Evolutionary conservation across 257 asterid genomes (phyloP).

Genomic region (Penstemon eatonii): DNA sequence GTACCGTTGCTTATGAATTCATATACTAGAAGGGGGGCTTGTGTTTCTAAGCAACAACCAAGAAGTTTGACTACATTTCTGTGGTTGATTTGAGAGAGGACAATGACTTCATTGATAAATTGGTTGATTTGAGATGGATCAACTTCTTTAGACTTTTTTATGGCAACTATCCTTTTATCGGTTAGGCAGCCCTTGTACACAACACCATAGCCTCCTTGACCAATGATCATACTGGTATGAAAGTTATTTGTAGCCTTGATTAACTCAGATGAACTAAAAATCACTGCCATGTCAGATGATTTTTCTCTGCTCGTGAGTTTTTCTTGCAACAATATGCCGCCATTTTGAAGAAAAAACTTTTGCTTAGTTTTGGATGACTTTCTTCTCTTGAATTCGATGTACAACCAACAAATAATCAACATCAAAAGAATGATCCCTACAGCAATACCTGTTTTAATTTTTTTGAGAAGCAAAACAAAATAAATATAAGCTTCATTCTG

Average conservation of each 20-base stretch:
- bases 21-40: conserved; percentile 30
- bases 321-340: conserved; percentile 11
- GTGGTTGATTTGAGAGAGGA: conserved; percentile 32
- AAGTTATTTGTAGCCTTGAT: conserved; percentile 12
- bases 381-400: conserved; percentile 18
- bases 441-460: conserved; percentile 3
- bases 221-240: conserved; percentile 18
- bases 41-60: conserved; percentile 37
- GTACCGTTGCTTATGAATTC: conserved; percentile 29
- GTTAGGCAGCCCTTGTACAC: conserved; percentile 15
- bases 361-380: conserved; percentile 10
- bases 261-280: conserved; percentile 3
- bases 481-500: too few relatives aligned
- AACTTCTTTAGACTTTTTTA: conserved; percentile 17
- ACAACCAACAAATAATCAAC: not conserved
- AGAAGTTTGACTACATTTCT: conserved; percentile 34
- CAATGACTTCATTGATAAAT: conserved; percentile 31
- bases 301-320: conserved; percentile 8
- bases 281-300: not conserved
- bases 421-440: conserved; percentile 15
- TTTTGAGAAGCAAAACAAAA: not conserved
- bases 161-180: conserved; percentile 13
- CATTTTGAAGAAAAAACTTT: conserved; percentile 20
- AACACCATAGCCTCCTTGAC: conserved; percentile 29
- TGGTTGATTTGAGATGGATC: conserved; percentile 29